A percentile compares a stretch with the other conserved stretches of the same genome.
Conservation (phyloP, 306 rosid species). For the Vigna trinervia region DNA sequence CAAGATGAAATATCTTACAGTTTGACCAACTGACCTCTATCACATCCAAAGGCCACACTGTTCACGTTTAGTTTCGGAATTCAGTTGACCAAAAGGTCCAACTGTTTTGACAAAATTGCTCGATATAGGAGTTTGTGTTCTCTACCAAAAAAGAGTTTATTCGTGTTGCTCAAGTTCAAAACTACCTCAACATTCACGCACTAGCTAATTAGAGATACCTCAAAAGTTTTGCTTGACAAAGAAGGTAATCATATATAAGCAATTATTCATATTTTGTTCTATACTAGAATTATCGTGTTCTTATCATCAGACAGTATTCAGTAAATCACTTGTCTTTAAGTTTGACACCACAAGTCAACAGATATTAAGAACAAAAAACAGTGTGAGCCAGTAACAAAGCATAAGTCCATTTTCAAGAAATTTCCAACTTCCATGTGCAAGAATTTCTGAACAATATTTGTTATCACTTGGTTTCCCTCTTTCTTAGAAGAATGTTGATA, state of each 20-base stretch:
- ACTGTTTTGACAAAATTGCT: slow-evolving; percentile 30
- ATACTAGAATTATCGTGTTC: slow-evolving; percentile 2
- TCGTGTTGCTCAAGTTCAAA: slow-evolving; percentile 21
- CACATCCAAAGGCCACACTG: slow-evolving; percentile 21
- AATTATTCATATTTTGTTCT: slow-evolving; percentile 35
- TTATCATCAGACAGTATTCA: slow-evolving; percentile 16
- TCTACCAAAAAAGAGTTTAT: slow-evolving; percentile 15
- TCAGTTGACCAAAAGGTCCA: slow-evolving; percentile 34
- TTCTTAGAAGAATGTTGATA: slow-evolving; percentile 26
- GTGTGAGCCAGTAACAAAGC: slow-evolving; percentile 31
- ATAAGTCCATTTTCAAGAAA: slow-evolving; percentile 29
- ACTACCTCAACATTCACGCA: slow-evolving; percentile 34
- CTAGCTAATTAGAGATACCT: slow-evolving; percentile 12
- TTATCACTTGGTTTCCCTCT: slow-evolving; percentile 36
- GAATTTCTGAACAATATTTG: slow-evolving; percentile 18
- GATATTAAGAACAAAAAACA: slow-evolving; percentile 15
- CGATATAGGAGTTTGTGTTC: slow-evolving; percentile 17
- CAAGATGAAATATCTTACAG: slow-evolving; percentile 32
- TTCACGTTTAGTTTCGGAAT: slow-evolving; percentile 14
- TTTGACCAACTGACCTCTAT: slow-evolving; percentile 36
- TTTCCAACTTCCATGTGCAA: slow-evolving; percentile 15
- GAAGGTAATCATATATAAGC: slow-evolving; percentile 16
- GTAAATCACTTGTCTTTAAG: slow-evolving; percentile 38
- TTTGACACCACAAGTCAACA: slow-evolving; percentile 40
- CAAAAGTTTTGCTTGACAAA: slow-evolving; percentile 29